Conservation (phyloP, 2,329 filamentous ascomycete genomes). For the Pseudogymnoascus sp. region DNA sequence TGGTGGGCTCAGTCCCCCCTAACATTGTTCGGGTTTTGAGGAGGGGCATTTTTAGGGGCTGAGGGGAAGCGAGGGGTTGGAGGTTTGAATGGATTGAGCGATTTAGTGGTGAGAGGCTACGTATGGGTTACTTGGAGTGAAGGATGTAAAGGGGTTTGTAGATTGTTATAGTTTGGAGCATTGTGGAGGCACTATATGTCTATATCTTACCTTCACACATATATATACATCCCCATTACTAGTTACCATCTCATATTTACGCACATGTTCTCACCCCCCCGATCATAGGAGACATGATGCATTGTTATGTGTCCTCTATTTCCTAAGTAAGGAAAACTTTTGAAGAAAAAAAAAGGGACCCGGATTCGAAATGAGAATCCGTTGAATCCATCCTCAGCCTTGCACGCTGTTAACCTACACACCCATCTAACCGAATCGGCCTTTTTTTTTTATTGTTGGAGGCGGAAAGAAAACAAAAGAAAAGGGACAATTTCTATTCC, state of each 20-base stretch:
- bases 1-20: background rate
- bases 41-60: background rate
- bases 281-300: background rate
- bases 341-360: background rate
- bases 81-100: background rate
- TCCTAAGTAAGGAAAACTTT: background rate
- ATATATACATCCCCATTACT: background rate
- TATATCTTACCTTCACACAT: background rate
- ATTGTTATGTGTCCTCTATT: slow-evolving; percentile 6
- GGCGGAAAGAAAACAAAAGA: background rate
- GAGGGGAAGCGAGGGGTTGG: background rate
- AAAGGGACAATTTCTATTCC: background rate
- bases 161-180: background rate
- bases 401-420: background rate
- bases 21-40: background rate
- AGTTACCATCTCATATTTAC: background rate
- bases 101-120: background rate
- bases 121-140: background rate
- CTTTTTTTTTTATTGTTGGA: background rate
- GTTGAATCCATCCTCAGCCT: background rate
- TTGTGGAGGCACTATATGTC: background rate
- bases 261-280: too few species aligned
- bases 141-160: background rate
- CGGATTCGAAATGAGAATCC: background rate
- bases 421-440: background rate